phyloP scores from a whole-genome alignment of 2,329 filamentous ascomycete species.

The Cordyceps cicadae region DNA sequence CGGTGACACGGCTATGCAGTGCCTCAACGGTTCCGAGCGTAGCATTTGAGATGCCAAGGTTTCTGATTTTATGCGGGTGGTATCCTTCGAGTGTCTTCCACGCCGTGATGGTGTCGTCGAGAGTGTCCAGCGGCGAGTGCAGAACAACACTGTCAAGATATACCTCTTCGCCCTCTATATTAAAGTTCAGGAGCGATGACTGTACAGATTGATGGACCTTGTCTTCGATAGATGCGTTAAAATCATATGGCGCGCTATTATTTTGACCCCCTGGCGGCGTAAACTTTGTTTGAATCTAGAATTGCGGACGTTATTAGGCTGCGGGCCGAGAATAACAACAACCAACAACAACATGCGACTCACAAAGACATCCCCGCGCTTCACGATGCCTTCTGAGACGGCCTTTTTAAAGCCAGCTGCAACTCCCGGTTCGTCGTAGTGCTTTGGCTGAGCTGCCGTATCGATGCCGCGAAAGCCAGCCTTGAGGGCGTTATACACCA shows the following conservation, averaged over 20 bases:
- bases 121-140: slow-evolving; percentile 46
- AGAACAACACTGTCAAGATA: slow-evolving; percentile 70
- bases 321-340: no score
- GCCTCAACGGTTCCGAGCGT: slow-evolving; percentile 46
- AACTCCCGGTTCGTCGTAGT: slow-evolving; percentile 67
- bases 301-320: not conserved
- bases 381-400: slow-evolving; percentile 50
- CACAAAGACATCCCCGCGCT: slow-evolving; percentile 53
- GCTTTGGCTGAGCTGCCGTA: slow-evolving; percentile 69
- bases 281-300: slow-evolving; percentile 75
- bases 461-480: slow-evolving; percentile 67
- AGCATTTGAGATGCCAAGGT: slow-evolving; percentile 71
- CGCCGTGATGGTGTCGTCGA: slow-evolving; percentile 47
- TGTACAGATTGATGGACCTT: slow-evolving; percentile 61
- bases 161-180: slow-evolving; percentile 27
- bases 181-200: slow-evolving; percentile 58
- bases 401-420: slow-evolving; percentile 57
- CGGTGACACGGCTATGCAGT: slow-evolving; percentile 36
- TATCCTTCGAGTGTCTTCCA: slow-evolving; percentile 61
- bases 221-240: slow-evolving; percentile 46
- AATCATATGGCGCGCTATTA: slow-evolving; percentile 52
- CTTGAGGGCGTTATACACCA: slow-evolving; percentile 61
- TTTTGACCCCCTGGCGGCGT: slow-evolving; percentile 58
- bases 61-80: slow-evolving; percentile 54
- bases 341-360: not conserved